phyloP scores from a whole-genome alignment of 2,329 filamentous ascomycete genomes.

The Emericellopsis cladophorae region DNA sequence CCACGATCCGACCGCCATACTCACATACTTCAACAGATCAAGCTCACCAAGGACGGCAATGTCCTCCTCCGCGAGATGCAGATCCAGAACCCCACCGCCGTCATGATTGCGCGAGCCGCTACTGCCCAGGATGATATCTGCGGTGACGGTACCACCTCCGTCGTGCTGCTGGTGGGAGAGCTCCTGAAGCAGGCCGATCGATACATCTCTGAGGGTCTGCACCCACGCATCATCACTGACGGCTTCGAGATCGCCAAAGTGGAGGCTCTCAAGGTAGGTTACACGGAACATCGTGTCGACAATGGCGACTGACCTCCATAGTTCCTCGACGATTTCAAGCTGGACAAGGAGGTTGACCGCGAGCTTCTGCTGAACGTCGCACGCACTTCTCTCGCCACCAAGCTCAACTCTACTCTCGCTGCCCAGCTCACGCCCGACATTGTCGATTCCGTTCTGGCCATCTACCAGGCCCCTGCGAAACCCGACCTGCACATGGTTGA shows the following conservation, averaged over 20 bases:
- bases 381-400: constrained; percentile 87
- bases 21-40: constrained; percentile 50
- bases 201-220: constrained; percentile 92
- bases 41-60: constrained; percentile 97
- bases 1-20: constrained; percentile 9
- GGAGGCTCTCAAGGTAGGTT: constrained; percentile 68
- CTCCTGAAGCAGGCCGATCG: constrained; percentile 94
- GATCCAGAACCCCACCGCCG: constrained; percentile 97
- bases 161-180: constrained; percentile 90
- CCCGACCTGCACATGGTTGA: constrained; percentile 98
- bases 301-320: constrained; percentile 18
- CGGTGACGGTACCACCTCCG: constrained; percentile 93
- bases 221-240: constrained; percentile 92
- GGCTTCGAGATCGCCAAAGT: constrained; percentile 95
- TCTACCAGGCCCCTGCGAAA: constrained; percentile 80
- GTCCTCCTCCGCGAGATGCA: constrained; percentile 71
- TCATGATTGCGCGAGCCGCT: constrained; percentile 70
- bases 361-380: constrained; percentile 90
- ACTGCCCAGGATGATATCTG: constrained; percentile 98
- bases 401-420: constrained; percentile 80
- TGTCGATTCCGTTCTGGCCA: constrained; percentile 90
- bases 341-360: constrained; percentile 76
- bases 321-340: constrained; percentile 93
- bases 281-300: constrained; percentile 2
- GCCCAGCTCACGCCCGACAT: constrained; percentile 88